A percentile compares a stretch with the other conserved stretches of the same genome.
phyloP scores from a whole-genome alignment of 305 asterid genomes.

The Coffea humblotiana region DNA sequence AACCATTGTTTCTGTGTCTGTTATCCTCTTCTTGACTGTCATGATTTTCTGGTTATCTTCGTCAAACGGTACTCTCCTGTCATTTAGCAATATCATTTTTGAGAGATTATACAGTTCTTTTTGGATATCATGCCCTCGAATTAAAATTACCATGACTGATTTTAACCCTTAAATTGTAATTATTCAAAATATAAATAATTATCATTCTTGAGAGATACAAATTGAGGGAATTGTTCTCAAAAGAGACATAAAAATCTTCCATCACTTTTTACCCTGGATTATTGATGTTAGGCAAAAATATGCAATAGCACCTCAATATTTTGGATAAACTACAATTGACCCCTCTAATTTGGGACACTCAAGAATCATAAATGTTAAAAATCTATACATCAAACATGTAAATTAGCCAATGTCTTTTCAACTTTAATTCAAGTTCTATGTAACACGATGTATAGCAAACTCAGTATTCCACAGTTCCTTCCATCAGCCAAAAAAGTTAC shows the following conservation, averaged over 20 bases:
- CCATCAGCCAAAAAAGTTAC: neutral
- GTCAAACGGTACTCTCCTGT: neutral
- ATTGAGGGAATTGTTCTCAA: no score
- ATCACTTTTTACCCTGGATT: neutral
- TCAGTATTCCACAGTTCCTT: neutral
- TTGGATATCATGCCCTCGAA: no score
- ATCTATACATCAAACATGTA: no score
- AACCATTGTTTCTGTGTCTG: constrained; percentile 1
- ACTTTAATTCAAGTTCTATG: no score
- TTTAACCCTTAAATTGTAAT: no score
- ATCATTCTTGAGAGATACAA: no score
- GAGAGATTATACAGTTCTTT: no score
- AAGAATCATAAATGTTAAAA: neutral
- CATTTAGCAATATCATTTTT: neutral
- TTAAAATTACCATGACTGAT: no score
- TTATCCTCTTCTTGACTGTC: neutral
- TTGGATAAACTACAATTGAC: neutral
- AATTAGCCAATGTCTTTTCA: no score
- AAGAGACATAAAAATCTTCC: no score
- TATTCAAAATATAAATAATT: no score
- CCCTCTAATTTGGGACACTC: neutral
- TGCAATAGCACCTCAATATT: neutral
- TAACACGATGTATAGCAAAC: neutral
- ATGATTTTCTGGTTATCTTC: neutral
- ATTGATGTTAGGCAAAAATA: neutral